These are phyloP conservation scores for Scedosporium apiospermum DNA, from an alignment of 2,329 filamentous ascomycete genomes.

Conservation along the genomic window DNA sequence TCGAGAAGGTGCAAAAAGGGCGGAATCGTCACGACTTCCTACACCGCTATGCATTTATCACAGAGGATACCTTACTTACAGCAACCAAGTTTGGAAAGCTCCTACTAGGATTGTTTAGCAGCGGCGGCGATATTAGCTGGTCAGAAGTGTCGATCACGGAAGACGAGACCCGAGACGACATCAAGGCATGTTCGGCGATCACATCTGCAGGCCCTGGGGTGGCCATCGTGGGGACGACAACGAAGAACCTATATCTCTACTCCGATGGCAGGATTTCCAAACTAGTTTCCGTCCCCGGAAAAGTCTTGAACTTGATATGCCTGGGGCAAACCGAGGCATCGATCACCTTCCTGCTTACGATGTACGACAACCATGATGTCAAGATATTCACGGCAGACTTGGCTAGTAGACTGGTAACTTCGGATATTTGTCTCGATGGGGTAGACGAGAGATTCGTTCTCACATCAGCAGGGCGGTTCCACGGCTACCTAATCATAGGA, in stretches of 20 bases:
- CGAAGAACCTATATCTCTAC: constrained; percentile 38
- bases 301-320: constrained; percentile 41
- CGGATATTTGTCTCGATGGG: constrained; percentile 20
- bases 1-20: not conserved
- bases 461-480: constrained; percentile 33
- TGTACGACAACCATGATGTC: constrained; percentile 35
- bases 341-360: constrained; percentile 31
- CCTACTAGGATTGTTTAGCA: constrained; percentile 32
- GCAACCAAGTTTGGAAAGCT: constrained; percentile 53
- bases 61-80: constrained; percentile 40
- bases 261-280: constrained; percentile 18
- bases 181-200: constrained; percentile 39
- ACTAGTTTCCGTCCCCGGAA: constrained; percentile 31
- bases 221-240: constrained; percentile 39
- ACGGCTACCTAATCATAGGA: constrained; percentile 39
- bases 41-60: constrained; percentile 55
- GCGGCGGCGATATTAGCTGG: constrained; percentile 26
- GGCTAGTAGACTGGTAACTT: constrained; percentile 17
- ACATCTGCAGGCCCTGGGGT: constrained; percentile 26
- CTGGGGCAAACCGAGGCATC: constrained; percentile 1
- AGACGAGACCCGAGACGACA: constrained; percentile 22
- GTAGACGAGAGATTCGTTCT: constrained; percentile 40
- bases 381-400: constrained; percentile 30
- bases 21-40: constrained; percentile 29
- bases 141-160: constrained; percentile 25